These are phyloP conservation scores for Cinnamomum chago DNA, from an alignment of 164 flowering plant genomes.

Conservation along the genomic window DNA sequence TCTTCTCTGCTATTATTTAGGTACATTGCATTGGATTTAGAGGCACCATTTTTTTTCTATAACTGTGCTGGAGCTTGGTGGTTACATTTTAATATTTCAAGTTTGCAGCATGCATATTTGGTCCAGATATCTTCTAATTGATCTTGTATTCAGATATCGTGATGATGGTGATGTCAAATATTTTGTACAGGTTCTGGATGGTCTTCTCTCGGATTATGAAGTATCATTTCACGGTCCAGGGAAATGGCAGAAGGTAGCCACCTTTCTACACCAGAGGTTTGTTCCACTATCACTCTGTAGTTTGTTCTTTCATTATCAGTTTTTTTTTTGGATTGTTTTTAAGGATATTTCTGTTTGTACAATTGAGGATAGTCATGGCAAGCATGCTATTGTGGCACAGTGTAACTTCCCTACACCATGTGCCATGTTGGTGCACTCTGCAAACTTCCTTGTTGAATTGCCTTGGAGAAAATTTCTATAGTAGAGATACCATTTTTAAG, in stretches of 20 bases:
- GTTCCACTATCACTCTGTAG: slow-evolving; percentile 2
- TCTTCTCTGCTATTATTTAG: background rate
- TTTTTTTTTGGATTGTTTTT: too few species aligned
- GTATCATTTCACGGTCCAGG: slow-evolving; percentile 80
- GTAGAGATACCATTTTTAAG: too few species aligned
- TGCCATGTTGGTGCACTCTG: too few species aligned
- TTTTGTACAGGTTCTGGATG: slow-evolving; percentile 63
- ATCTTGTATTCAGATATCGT: background rate
- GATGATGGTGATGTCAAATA: slow-evolving; percentile 1
- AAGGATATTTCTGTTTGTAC: background rate
- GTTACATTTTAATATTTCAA: background rate
- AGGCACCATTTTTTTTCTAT: background rate
- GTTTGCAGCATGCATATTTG: background rate
- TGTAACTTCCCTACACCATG: too few species aligned
- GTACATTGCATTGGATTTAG: background rate
- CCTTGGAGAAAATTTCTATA: too few species aligned
- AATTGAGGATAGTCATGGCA: too few species aligned
- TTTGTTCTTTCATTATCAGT: background rate
- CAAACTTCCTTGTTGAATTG: too few species aligned
- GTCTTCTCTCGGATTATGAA: slow-evolving; percentile 75
- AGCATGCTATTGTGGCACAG: too few species aligned
- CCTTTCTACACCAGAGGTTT: slow-evolving; percentile 82
- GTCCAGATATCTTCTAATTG: background rate
- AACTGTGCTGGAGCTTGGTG: background rate
- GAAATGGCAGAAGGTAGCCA: slow-evolving; percentile 76